Base-by-base conservation (phyloP, 495 filamentous ascomycete genomes). In the Haplographium delicatum region DNA sequence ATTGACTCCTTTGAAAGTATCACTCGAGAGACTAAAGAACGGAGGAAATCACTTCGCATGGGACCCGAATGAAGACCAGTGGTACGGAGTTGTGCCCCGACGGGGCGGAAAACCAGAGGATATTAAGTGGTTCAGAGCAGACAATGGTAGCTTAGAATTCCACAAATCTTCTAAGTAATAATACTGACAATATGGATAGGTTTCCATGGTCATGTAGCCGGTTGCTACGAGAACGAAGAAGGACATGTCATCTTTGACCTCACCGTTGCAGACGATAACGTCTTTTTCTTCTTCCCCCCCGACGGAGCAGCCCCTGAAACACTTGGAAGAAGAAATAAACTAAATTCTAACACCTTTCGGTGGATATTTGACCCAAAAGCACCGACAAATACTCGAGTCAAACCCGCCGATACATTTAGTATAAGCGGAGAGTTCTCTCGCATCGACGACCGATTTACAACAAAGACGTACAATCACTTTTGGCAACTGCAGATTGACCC, bases 371-470 rank as follows among this genome's bases (percentile, higher is more conserved):
- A 80, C 58, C 74, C 74, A 22, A 63, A 65, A 20, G 59, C 68
- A 4, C 62, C 62, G 26, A 64, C 68, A 2, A 62, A 71, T 18
- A 62, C 63, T 15, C 59, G 68, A 1, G 60, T 72, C 9, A 54
- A 47, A 30, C 62, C 70, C 13, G 45, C 63, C 1, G 0, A 65
- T 18, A 46, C 68, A 6, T 74, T 74, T 58, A 58, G 62, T 2
- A 70, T 70, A 5, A 74, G 69, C 44, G 75, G 76, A 18, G 79
- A 82, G 58, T 81, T 81, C 68, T 77, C 73, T 6, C 70, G 78
- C 19, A 79, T 82, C 50, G 79, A 82, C 54, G 79, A 81, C 49
- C 71, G 78, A 1, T 72, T 68, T 33, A 64, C 72, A 3, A 74
- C 72, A 15, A 71, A 72, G 47, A 61, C 62, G 4, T 79, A 82